These are phyloP conservation scores for Pseudozyma tsukubaensis DNA, from an alignment of 1,284 basidiomycete species.

Conservation along the genomic window DNA sequence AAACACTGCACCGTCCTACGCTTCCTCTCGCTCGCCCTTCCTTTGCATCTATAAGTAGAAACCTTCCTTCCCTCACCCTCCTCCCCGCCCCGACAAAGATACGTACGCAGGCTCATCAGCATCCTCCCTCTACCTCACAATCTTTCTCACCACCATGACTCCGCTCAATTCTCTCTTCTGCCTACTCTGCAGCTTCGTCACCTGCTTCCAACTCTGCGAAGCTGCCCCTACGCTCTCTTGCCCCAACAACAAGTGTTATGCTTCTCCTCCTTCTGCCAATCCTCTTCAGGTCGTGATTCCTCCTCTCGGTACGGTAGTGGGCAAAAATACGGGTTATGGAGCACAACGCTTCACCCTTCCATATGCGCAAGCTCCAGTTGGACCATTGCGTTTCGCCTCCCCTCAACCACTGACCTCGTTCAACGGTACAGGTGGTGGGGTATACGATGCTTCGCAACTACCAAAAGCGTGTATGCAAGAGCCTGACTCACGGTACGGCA, in stretches of 20 bases:
- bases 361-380: conserved; percentile 51
- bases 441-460: conserved; percentile 38
- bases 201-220: conserved; percentile 12
- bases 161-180: conserved; percentile 17
- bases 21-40: background rate
- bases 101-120: no score
- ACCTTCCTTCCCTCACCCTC: background rate
- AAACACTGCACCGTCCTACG: background rate
- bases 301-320: conserved; percentile 16
- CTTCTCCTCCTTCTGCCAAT: background rate
- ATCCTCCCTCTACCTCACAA: background rate
- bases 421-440: background rate
- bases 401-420: conserved; percentile 38
- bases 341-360: conserved; percentile 53
- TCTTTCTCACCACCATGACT: conserved; percentile 7
- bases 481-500: conserved; percentile 26
- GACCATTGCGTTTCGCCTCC: conserved; percentile 46
- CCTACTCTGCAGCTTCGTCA: conserved; percentile 29
- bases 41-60: background rate
- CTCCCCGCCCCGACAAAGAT: conserved; percentile 1
- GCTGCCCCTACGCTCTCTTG: conserved; percentile 9
- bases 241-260: conserved; percentile 9
- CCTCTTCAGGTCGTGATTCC: conserved; percentile 19
- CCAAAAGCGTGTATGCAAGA: conserved; percentile 47
- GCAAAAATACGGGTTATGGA: conserved; percentile 7